Evolutionary conservation across 2,329 filamentous ascomycete genomes (phyloP), one percentile per base, ranked within the genome.

Genomic region (Xylariaceae sp.): DNA sequence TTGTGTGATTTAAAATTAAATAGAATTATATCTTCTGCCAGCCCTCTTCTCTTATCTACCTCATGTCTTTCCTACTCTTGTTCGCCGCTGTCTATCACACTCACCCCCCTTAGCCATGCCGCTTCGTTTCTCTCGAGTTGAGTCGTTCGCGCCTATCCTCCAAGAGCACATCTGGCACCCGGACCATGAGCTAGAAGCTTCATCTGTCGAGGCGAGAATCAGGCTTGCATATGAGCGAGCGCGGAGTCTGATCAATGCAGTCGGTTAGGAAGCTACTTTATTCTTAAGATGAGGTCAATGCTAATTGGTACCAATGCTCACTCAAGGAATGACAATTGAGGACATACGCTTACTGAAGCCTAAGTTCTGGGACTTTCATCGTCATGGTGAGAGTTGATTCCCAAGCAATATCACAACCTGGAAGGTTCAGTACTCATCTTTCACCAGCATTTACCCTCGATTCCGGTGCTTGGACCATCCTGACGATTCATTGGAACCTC

Each of bases 151-250:
- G 39, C 23, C 39, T 22, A 41, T 41, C 39, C 39, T 41, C 12
- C 39, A 41, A 21, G 39, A 41, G 23, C 39, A 22, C 39, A 33
- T 41, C 23, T 41, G 23, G 39, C 39, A 41, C 23, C 39, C 19
- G 39, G 5, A 33, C 23, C 23, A 27, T 41, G 39, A 41, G 39
- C 23, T 29, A 41, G 39, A 41, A 41, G 39, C 39, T 27, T 20
- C 23, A 29, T 41, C 39, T 41, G 39, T 41, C 23, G 39, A 41
- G 39, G 39, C 39, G 39, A 41, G 39, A 33, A 41, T 41, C 23
- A 41, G 25, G 25, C 39, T 41, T 41, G 39, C 39, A 20, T 41
- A 41, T 41, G 39, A 33, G 39, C 39, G 39, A 41, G 39, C 39
- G 39, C 39, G 23, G 33, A 41, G 39, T 32, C 12, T 41, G 8